Evolutionary conservation across 2,329 filamentous ascomycete genomes (phyloP), one percentile per base, ranked within the genome.

Genomic region (Paecilomyces variotii): DNA sequence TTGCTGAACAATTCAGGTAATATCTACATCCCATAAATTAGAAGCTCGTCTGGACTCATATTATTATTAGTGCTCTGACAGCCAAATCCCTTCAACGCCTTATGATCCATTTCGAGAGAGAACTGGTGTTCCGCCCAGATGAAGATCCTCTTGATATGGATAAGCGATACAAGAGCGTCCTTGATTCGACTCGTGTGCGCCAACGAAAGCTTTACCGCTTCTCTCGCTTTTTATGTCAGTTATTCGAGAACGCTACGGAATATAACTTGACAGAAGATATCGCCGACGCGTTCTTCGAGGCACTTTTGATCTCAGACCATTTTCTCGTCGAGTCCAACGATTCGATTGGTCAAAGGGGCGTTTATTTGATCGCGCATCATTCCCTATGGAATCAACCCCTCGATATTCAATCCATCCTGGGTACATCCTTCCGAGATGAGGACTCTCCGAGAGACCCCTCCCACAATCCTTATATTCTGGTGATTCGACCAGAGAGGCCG

Each of bases 131-230:
- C 58, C 88, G 90, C 65, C 87, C 90, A 1, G 91, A 91, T 65
- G 92, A 97, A 74, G 88, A 87, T 58, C 85, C 87, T 0, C 78
- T 85, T 7, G 93, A 97, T 62, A 96, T 97, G 88, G 95, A 94
- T 74, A 97, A 96, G 78, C 86, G 94, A 53, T 99, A 97, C 80
- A 97, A 97, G 76, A 88, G 91, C 61, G 91, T 92, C 62, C 79
- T 99, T 2, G 94, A 99, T 72, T 97, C 94, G 0, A 95, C 97
- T 25, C 91, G 94, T 68, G 92, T 97, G 59, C 86, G 94, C 25
- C 94, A 99, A 75, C 85, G 94, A 74, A 97, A 97, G 84, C 81
- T 99, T 62, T 96, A 97, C 71, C 90, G 94, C 60, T 97, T 97
- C 75, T 94, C 90, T 19, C 85, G 91, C 64, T 90, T 96, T 71